Evolutionary conservation across 371 early-diverging fungal genomes (phyloP).

Genomic region (Apophysomyces ossiformis): DNA sequence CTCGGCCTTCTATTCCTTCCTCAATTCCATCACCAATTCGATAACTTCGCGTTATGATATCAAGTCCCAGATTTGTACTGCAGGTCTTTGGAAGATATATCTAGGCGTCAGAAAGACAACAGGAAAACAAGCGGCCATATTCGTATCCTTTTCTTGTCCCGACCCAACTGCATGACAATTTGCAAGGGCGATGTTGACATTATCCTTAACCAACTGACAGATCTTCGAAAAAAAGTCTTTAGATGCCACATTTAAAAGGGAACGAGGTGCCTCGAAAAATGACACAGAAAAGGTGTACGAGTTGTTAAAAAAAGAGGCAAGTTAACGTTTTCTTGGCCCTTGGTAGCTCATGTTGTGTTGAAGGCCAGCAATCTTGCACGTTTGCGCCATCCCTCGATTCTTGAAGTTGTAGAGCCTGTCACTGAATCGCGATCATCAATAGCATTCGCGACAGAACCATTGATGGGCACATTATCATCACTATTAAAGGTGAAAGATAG

Average conservation of each 20-base stretch:
- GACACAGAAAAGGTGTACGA: constrained; percentile 65
- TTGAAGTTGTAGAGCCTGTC: constrained; percentile 84
- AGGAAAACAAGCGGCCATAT: constrained; percentile 64
- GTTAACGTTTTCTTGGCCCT: background rate
- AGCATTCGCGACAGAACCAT: constrained; percentile 83
- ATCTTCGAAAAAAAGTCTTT: constrained; percentile 77
- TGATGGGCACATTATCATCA: constrained; percentile 70
- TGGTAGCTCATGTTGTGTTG: background rate
- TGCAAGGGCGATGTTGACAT: constrained; percentile 10
- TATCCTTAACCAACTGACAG: constrained; percentile 36
- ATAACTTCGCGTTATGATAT: constrained; percentile 55
- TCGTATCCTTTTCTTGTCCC: constrained; percentile 50
- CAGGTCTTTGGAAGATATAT: constrained; percentile 72
- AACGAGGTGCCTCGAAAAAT: constrained; percentile 48
- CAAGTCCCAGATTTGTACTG: constrained; percentile 59
- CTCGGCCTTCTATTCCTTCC: constrained; percentile 54
- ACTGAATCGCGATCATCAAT: constrained; percentile 75
- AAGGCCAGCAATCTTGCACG: constrained; percentile 78
- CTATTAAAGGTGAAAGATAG: constrained; percentile 62
- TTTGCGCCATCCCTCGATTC: constrained; percentile 81
- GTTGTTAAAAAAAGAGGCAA: constrained; percentile 68
- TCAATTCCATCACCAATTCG: constrained; percentile 52
- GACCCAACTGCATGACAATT: background rate
- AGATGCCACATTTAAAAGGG: constrained; percentile 57
- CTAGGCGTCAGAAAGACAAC: constrained; percentile 65